Percentiles rank a stretch among this genome's conserved stretches.
Conservation (phyloP, 148 eudicot genomes). For the Arbutus unedo region DNA sequence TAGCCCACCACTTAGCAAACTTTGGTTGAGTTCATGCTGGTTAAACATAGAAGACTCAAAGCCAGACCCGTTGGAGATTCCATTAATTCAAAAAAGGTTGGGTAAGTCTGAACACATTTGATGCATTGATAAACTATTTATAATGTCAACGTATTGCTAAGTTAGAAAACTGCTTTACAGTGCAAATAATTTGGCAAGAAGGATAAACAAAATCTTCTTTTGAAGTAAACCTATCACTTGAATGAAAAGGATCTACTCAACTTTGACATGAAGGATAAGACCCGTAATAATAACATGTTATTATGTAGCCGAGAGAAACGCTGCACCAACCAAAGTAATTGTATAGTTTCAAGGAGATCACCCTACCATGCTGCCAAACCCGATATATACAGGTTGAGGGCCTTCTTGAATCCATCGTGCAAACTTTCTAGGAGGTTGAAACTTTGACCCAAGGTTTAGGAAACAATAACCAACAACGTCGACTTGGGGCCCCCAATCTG, state of each 20-base stretch:
- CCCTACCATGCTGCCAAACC: constrained; percentile 99
- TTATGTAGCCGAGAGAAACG: neutral
- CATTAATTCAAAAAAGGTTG: neutral
- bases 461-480: constrained; percentile 98
- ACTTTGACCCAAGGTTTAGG: constrained; percentile 69
- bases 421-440: constrained; percentile 68
- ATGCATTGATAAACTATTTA: neutral
- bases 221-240: neutral
- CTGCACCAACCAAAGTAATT: too few relatives aligned
- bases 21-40: neutral
- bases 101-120: neutral
- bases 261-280: neutral
- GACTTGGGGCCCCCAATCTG: constrained; percentile 93
- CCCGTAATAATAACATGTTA: neutral
- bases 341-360: neutral
- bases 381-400: constrained; percentile 72
- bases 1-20: constrained; percentile 4
- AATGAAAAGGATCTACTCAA: neutral
- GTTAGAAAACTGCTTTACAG: too few relatives aligned
- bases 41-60: neutral
- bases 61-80: neutral
- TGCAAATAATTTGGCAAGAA: neutral
- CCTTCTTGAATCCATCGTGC: constrained; percentile 78
- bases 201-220: neutral
- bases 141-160: neutral